phyloP scores from a whole-genome alignment of 2,329 filamentous ascomycete species.

The Paramyrothecium roridum region DNA sequence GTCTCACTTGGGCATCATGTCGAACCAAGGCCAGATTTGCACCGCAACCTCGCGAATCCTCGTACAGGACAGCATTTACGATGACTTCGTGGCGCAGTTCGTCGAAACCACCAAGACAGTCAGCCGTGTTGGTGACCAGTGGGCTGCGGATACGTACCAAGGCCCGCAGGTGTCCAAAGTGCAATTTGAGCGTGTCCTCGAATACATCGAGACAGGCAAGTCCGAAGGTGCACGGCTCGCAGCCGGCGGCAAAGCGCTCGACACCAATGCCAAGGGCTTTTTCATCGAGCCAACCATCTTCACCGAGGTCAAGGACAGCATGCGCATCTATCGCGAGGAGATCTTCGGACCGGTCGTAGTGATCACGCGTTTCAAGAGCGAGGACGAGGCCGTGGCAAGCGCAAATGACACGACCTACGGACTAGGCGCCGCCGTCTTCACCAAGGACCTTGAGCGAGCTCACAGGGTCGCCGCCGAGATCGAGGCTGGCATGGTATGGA shows the following conservation, averaged over 20 bases:
- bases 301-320: constrained; percentile 59
- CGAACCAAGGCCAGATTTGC: constrained; percentile 60
- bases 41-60: constrained; percentile 78
- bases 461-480: constrained; percentile 72
- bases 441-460: constrained; percentile 74
- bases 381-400: constrained; percentile 70
- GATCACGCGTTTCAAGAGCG: constrained; percentile 77
- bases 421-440: constrained; percentile 77
- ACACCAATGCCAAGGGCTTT: constrained; percentile 70
- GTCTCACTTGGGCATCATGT: constrained; percentile 67
- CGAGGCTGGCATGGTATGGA: constrained; percentile 63
- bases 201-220: constrained; percentile 48
- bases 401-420: constrained; percentile 76
- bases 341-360: constrained; percentile 85
- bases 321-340: constrained; percentile 87
- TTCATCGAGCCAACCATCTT: constrained; percentile 89
- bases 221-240: constrained; percentile 20
- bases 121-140: constrained; percentile 29
- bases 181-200: constrained; percentile 64
- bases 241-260: constrained; percentile 28
- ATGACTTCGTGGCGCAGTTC: constrained; percentile 76
- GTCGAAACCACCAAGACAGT: constrained; percentile 63
- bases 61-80: constrained; percentile 79
- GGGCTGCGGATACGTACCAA: constrained; percentile 31
- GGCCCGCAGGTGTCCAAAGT: constrained; percentile 52